These are phyloP conservation scores for Coemansia sp. DNA, from an alignment of 192 early-diverging fungal genomes.

Conservation along the genomic window DNA sequence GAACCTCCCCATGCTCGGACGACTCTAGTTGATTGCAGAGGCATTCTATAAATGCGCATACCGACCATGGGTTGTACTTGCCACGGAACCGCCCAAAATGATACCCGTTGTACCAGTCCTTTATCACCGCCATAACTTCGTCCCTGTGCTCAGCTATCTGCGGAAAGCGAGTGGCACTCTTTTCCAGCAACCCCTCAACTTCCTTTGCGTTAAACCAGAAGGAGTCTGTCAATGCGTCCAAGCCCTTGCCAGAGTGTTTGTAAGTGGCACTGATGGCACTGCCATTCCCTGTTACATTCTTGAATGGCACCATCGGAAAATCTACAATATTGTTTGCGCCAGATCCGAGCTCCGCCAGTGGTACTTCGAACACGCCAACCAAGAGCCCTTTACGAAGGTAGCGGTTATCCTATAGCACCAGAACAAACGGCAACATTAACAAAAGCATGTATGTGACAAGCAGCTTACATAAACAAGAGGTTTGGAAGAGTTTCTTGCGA, in stretches of 20 bases:
- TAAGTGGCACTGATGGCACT: conserved; percentile 13
- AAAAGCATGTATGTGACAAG: not conserved
- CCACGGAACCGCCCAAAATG: conserved; percentile 31
- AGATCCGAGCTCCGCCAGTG: conserved; percentile 35
- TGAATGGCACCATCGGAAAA: conserved; percentile 27
- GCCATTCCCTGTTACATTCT: conserved; percentile 25
- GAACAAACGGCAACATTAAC: not conserved
- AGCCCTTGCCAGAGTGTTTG: conserved; percentile 28
- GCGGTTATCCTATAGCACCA: conserved; percentile 21
- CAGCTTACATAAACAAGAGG: no score
- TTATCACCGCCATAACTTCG: not conserved
- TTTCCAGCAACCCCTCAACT: conserved; percentile 28
- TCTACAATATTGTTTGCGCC: conserved; percentile 44
- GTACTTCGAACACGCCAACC: conserved; percentile 37
- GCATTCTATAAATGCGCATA: conserved; percentile 36
- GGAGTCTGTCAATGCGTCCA: conserved; percentile 31
- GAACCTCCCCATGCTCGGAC: not conserved
- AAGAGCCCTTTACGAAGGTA: conserved; percentile 27
- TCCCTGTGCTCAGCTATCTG: not conserved
- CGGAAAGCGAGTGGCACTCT: conserved; percentile 22
- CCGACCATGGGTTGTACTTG: conserved; percentile 54
- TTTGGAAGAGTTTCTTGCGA: not conserved
- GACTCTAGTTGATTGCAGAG: conserved; percentile 15
- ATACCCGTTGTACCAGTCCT: conserved; percentile 36
- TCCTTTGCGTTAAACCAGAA: conserved; percentile 46